Percentiles rank a stretch among this genome's conserved stretches.
These are phyloP conservation scores for Leishmania major DNA, from an alignment of 208 protist species.

Conservation along the genomic window DNA sequence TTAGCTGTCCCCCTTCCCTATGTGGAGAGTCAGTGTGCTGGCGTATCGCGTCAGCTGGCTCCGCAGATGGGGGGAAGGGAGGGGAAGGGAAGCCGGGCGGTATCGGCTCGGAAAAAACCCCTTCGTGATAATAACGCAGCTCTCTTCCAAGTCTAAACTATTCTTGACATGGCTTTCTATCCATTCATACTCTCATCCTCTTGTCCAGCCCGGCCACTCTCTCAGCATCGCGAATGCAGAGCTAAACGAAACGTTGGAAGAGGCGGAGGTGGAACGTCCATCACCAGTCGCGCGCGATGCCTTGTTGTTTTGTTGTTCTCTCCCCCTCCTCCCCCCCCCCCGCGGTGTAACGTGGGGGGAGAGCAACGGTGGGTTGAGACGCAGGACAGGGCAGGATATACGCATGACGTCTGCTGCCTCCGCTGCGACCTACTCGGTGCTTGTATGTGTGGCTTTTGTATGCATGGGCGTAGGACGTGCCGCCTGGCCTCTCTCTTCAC, in stretches of 20 bases:
- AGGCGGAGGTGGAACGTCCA: not conserved
- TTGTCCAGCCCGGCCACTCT: not conserved
- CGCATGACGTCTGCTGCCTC: not conserved
- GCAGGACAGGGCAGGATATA: not conserved
- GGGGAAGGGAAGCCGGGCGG: too few species aligned
- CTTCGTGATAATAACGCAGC: not conserved
- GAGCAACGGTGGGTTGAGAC: not conserved
- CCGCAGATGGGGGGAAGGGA: too few species aligned
- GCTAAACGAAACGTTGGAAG: not conserved
- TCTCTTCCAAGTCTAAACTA: not conserved
- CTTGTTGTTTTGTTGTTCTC: not conserved
- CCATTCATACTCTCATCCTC: not conserved
- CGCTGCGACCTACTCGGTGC: not conserved
- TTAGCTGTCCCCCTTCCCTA: not conserved
- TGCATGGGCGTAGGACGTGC: not conserved
- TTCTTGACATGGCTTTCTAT: not conserved
- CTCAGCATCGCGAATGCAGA: slow-evolving; percentile 5
- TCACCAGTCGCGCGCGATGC: not conserved
- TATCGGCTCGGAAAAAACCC: not conserved
- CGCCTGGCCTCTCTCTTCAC: not conserved
- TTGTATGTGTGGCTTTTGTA: not conserved
- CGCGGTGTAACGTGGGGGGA: not conserved
- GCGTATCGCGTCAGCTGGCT: not conserved
- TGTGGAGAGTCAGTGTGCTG: not conserved
- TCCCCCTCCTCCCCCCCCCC: not conserved